Evolutionary conservation across 352 stramenopile species (phyloP), one percentile per base, ranked within the genome.

Genomic region (Phytophthora niederhauseri): DNA sequence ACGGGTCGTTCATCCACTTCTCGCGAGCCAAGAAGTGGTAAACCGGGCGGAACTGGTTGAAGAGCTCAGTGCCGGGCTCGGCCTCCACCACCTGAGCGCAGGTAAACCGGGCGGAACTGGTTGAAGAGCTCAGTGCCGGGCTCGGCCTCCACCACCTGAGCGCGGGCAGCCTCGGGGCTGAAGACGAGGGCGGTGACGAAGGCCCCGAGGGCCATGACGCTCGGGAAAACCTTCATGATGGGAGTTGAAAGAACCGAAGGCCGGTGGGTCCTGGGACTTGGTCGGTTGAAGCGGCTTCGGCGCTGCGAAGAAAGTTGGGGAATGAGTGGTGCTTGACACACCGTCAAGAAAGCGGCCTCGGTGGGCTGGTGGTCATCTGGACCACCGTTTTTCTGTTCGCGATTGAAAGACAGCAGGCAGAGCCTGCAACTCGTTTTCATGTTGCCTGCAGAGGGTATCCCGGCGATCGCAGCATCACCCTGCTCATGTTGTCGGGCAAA

Each of bases 11-110:
- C 81, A 86, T 87, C 84, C 78, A 90, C 73, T 89, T 86, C 46
- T 88, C 74, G 53, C 78, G 80, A 56, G 78, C 75, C 50, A 71
- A 68, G 66, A 90, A 88, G 66, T 91, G 83, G 66, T 79, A 91
- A 19, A 86, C 72, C 0, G 82, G 78, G 14, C 76, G 82, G 67
- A 87, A 78, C 70, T 91, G 81, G 17, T 81, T 43, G 70, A 87
- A 90, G 34, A 75, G 51, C 4, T 70, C 50, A 1, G 61, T 70
- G 31, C 57, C 51, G 3, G 65, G 65, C 4, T 62, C 31, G 7
- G 65, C 57, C 20, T 63, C 51, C 4, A 56, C 28, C 12, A 62
- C 17, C 14, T 70, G 54, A 43, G 65, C 70, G 19, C 53, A 43
- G 38, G 48, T 79, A 91, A 19, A 86, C 72, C 0, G 82, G 78